Percentiles rank a stretch among this genome's conserved stretches.
Evolutionary conservation across 441 rosid species (phyloP).

Genomic region (Pelargonium fulgidum): DNA sequence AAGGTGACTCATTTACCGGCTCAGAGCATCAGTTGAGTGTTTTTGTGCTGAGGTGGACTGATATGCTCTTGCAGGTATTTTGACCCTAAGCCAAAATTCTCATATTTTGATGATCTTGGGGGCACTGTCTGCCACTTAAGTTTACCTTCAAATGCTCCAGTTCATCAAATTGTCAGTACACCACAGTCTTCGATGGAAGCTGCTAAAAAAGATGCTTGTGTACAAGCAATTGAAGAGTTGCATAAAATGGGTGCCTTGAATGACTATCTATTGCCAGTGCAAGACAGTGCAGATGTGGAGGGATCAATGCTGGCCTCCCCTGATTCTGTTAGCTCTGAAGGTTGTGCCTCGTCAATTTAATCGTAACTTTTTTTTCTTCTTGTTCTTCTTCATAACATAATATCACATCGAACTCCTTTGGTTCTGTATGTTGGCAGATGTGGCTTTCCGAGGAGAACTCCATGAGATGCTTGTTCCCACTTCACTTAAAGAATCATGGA

Average conservation of each 20-base stretch:
- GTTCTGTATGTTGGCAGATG: slow-evolving; percentile 41
- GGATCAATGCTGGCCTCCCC: slow-evolving; percentile 27
- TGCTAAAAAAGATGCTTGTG: slow-evolving; percentile 83
- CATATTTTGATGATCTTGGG: slow-evolving; percentile 55
- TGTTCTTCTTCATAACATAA: neutral
- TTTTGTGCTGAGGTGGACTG: slow-evolving; percentile 19
- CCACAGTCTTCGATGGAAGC: slow-evolving; percentile 63
- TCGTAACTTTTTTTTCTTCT: slow-evolving; percentile 8
- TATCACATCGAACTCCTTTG: slow-evolving; percentile 15
- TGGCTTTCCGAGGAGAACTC: slow-evolving; percentile 49
- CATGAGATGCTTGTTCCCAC: slow-evolving; percentile 79
- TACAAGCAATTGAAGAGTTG: slow-evolving; percentile 74
- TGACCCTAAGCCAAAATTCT: slow-evolving; percentile 76
- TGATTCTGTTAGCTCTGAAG: slow-evolving; percentile 43
- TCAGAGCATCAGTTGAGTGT: neutral
- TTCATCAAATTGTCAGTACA: slow-evolving; percentile 47
- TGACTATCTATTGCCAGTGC: slow-evolving; percentile 57
- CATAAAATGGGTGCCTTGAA: slow-evolving; percentile 75
- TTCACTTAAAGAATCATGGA: slow-evolving; percentile 56
- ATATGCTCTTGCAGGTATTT: slow-evolving; percentile 54
- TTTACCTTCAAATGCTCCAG: slow-evolving; percentile 85
- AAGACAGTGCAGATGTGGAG: slow-evolving; percentile 38
- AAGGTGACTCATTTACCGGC: too few species aligned
- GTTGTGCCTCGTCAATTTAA: slow-evolving; percentile 32
- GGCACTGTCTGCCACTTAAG: slow-evolving; percentile 68